Evolutionary conservation across 768 basidiomycete genomes (phyloP).

Genomic region (Xerocomellus chrysenteron): DNA sequence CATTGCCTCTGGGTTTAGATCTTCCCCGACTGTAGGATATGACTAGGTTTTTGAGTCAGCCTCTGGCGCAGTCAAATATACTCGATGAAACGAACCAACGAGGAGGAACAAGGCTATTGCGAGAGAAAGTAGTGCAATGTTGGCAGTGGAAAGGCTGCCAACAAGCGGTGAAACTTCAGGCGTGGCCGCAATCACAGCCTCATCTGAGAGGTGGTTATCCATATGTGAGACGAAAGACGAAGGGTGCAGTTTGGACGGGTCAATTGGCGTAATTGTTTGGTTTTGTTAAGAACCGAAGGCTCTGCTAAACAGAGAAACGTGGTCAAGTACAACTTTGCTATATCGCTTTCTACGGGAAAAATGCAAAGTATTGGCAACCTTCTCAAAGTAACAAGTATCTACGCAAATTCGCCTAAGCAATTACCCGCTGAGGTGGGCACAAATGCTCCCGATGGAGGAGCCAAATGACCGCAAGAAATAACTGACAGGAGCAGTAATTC

Average conservation of each 20-base stretch:
- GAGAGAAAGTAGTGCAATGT: constrained; percentile 43
- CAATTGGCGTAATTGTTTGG: constrained; percentile 20
- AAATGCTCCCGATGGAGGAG: not conserved
- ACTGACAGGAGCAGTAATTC: not conserved
- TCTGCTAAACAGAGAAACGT: constrained; percentile 1
- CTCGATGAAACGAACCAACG: constrained; percentile 37
- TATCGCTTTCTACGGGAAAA: not conserved
- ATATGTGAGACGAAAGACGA: constrained; percentile 2
- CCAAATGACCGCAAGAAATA: constrained; percentile 3
- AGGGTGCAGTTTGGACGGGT: not conserved
- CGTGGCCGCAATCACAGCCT: constrained; percentile 5
- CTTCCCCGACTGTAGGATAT: constrained; percentile 43
- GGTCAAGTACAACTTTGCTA: not conserved
- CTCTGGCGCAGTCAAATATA: not conserved
- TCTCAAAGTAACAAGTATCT: not conserved
- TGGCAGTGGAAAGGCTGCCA: constrained; percentile 38
- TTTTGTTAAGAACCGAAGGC: constrained; percentile 11
- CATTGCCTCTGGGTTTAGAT: constrained; percentile 49
- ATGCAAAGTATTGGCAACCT: not conserved
- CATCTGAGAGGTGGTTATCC: constrained; percentile 9
- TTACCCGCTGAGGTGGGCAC: not conserved
- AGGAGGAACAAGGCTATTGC: constrained; percentile 43
- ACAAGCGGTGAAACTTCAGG: constrained; percentile 40
- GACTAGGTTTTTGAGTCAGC: constrained; percentile 38
- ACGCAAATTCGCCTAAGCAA: not conserved